Percentiles rank a stretch among this genome's conserved stretches.
phyloP scores from a whole-genome alignment of 768 basidiomycete genomes.

The Cubamyces lactineus region DNA sequence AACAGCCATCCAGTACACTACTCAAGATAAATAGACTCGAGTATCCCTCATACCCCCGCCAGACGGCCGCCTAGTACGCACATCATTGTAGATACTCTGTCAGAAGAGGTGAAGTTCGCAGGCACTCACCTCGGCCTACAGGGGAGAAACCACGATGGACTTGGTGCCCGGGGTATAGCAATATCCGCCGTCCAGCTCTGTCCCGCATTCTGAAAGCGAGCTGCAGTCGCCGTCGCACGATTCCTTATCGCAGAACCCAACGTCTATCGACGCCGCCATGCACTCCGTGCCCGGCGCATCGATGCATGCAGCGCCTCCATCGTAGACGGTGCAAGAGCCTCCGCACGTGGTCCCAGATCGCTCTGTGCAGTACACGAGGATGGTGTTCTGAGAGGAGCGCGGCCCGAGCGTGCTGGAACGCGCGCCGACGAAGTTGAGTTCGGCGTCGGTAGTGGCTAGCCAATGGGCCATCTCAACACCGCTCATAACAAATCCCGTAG shows the following conservation, averaged over 20 bases:
- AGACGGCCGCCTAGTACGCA: too few species aligned
- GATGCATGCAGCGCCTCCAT: conserved; percentile 32
- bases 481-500: not conserved
- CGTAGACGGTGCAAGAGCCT: conserved; percentile 37
- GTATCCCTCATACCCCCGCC: too few species aligned
- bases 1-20: too few species aligned
- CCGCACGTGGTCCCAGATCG: conserved; percentile 31
- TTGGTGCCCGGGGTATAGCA: conserved; percentile 35
- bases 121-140: not conserved
- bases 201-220: conserved; percentile 30
- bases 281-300: conserved; percentile 34
- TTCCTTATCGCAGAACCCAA: conserved; percentile 33
- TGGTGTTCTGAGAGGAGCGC: conserved; percentile 27
- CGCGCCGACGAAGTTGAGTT: conserved; percentile 27
- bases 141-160: conserved; percentile 26
- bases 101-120: not conserved
- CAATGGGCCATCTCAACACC: conserved; percentile 13
- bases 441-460: conserved; percentile 26
- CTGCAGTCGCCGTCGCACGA: conserved; percentile 35
- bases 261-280: conserved; percentile 33
- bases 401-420: conserved; percentile 9
- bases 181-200: conserved; percentile 29
- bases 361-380: conserved; percentile 34
- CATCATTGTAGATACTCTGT: too few species aligned
- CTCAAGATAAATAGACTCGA: too few species aligned